A percentile compares a stretch with the other conserved stretches of the same genome.
These are phyloP conservation scores for Alternaria alternata DNA, from an alignment of 2,329 filamentous ascomycete genomes.

Conservation along the genomic window DNA sequence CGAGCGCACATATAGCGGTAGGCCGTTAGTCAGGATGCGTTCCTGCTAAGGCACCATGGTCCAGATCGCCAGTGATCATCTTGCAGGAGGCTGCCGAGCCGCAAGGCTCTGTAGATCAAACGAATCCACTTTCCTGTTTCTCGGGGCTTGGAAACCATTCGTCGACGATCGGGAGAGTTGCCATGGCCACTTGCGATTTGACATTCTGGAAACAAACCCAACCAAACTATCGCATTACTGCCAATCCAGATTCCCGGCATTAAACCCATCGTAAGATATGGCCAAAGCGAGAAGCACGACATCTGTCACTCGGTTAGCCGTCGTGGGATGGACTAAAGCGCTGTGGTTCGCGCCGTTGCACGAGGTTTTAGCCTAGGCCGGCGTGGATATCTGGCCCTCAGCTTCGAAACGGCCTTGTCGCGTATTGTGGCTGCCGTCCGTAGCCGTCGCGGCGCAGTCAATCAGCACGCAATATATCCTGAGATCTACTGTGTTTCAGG, in stretches of 20 bases:
- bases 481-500: background rate
- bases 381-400: background rate
- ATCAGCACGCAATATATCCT: background rate
- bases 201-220: background rate
- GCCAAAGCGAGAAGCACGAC: background rate
- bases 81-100: background rate
- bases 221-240: background rate
- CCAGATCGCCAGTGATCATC: conserved; percentile 1
- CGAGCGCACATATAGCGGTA: background rate
- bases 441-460: background rate
- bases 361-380: background rate
- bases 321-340: background rate
- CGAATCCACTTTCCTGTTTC: background rate
- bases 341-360: conserved; percentile 11
- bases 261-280: background rate
- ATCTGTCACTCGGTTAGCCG: conserved; percentile 10
- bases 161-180: background rate
- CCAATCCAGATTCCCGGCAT: background rate
- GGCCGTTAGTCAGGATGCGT: conserved; percentile 8
- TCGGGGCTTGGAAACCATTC: background rate
- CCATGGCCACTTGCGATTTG: background rate
- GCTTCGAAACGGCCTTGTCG: conserved; percentile 7
- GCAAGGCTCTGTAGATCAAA: conserved; percentile 1
- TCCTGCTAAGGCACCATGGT: background rate
- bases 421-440: background rate